Evolutionary conservation across 257 asterid genomes (phyloP).

Genomic region (Solanum okadae): DNA sequence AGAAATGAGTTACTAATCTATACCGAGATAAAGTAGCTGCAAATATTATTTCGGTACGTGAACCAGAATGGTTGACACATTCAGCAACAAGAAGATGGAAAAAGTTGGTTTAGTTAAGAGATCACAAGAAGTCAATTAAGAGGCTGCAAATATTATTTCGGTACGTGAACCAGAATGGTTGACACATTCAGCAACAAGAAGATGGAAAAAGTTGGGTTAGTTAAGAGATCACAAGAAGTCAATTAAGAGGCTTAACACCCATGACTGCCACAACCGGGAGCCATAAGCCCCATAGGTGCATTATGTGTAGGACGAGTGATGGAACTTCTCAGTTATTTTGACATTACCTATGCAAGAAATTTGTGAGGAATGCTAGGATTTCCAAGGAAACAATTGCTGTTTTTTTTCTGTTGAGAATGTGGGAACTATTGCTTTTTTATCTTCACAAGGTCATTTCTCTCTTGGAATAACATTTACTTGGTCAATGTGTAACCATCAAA

Average conservation of each 20-base stretch:
- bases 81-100: neutral
- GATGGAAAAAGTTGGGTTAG: too few relatives aligned
- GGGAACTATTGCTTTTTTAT: neutral
- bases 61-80: neutral
- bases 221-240: too few relatives aligned
- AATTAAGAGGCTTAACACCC: too few relatives aligned
- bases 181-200: too few relatives aligned
- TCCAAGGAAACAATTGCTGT: neutral
- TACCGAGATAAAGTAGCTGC: neutral
- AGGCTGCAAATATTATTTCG: too few relatives aligned
- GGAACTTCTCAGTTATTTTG: neutral
- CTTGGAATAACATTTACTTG: neutral
- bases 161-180: too few relatives aligned
- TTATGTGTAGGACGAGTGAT: neutral
- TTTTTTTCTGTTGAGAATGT: neutral
- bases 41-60: neutral
- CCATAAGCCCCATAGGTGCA: neutral
- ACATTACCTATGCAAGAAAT: neutral
- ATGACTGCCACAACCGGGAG: neutral
- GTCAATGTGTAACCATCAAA: neutral
- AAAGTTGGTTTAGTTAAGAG: neutral
- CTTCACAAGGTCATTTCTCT: neutral
- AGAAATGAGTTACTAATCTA: neutral
- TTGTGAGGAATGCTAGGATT: neutral
- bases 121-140: neutral